Base-by-base conservation (phyloP, 805 yeast species). In the Candida sithepensis region DNA sequence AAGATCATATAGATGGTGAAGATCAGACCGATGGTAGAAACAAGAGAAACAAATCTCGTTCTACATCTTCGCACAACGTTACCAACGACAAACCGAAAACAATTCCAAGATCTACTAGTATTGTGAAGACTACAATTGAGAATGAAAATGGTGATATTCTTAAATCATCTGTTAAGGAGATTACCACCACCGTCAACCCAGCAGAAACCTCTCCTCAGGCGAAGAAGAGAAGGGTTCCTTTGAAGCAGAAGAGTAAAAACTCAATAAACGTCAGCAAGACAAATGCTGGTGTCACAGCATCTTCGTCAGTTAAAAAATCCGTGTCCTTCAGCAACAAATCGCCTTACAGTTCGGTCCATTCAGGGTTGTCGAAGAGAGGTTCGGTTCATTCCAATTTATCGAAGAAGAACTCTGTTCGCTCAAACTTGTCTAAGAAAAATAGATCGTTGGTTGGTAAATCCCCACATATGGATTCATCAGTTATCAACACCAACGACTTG, bases 291-390 rank as follows among this genome's bases (percentile, higher is more conserved):
- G 70, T 75, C 4, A 67, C 73, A 49, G 79, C 69, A 0, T 66
- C 81, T 2, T 74, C 80, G 7, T 72, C 81, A 3, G 76, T 70
- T 47, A 75, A 71, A 53, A 75, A 70, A 58, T 71, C 77, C 0
- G 74, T 74, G n/a, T 73, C 79, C 0, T 75, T 73, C 55, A 69
- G 66, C 21, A 51, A 45, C 21, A 55, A 50, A 23, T 39, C 41
- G 2, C 39, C 57, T 2, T 39, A 49, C n/a, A 43, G 33, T 28
- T 49, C 51, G 14, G 40, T 23, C n/a, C 49, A 39, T 22, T 43
- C 45, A 19, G 44, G 40, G 24, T 41, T 36, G 5, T 34, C 30
- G 14, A 46, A 30, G 22, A 43, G 32, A 28, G 13, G 7, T 16
- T 49, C 51, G 16, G 38, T 23, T 18, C 49, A 39, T 22, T 43